These are phyloP conservation scores for Blumeria hordei DNA, from an alignment of 2,329 filamentous ascomycete genomes.

Conservation along the genomic window DNA sequence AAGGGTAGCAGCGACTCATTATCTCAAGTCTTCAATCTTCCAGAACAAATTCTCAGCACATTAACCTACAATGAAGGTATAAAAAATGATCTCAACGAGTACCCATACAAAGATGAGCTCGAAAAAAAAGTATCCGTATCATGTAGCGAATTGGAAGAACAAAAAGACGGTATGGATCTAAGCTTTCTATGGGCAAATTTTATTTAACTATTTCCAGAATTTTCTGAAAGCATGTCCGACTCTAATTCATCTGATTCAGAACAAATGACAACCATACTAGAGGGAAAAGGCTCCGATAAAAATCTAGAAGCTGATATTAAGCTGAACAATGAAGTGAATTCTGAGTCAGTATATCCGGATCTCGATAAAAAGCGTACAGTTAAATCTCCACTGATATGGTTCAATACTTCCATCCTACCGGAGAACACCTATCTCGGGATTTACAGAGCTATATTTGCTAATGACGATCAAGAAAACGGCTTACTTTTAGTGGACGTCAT, in stretches of 20 bases:
- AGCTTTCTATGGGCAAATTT: slow-evolving; percentile 74
- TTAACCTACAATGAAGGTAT: slow-evolving; percentile 10
- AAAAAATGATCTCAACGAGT: slow-evolving; percentile 7
- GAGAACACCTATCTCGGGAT: slow-evolving; percentile 61
- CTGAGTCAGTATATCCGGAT: slow-evolving; percentile 22
- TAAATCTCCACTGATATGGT: slow-evolving; percentile 65
- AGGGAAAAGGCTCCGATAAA: slow-evolving; percentile 44
- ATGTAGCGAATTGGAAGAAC: slow-evolving; percentile 53
- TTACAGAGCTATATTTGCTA: slow-evolving; percentile 60
- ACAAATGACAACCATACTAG: slow-evolving; percentile 42
- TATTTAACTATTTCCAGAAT: slow-evolving; percentile 28
- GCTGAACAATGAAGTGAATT: slow-evolving; percentile 13
- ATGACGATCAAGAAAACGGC: slow-evolving; percentile 41
- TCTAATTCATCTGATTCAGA: slow-evolving; percentile 43
- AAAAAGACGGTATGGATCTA: slow-evolving; percentile 66
- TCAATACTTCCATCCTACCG: slow-evolving; percentile 51
- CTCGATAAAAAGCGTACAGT: slow-evolving; percentile 26
- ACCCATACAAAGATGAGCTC: slow-evolving; percentile 16
- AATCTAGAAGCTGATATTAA: slow-evolving; percentile 47
- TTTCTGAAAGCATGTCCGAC: slow-evolving; percentile 83
- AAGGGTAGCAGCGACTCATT: no score
- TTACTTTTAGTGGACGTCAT: slow-evolving; percentile 40
- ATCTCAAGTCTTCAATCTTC: slow-evolving; percentile 14
- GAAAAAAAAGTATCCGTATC: slow-evolving; percentile 44
- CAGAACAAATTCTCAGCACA: slow-evolving; percentile 16